Conservation (phyloP, 2,329 filamentous ascomycete genomes). For the Fusarium succisae region DNA sequence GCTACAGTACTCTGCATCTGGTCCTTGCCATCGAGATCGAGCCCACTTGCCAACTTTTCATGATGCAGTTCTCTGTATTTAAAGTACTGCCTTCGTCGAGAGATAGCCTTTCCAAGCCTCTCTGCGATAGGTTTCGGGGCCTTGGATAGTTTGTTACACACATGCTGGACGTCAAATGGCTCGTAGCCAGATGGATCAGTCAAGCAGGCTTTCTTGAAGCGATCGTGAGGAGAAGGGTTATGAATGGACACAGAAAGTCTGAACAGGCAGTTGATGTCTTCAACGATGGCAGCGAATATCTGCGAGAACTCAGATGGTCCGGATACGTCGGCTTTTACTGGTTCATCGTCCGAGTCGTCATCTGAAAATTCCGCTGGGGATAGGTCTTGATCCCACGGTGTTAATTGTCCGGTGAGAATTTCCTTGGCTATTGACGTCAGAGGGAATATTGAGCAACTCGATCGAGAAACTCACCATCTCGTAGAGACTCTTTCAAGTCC, state of each 20-base stretch:
- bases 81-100: conserved; percentile 8
- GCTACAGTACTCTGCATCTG: neutral
- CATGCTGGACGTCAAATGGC: conserved; percentile 2
- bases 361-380: accelerated
- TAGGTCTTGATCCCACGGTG: neutral
- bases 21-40: accelerated
- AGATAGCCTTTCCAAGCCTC: neutral
- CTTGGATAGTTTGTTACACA: accelerated
- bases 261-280: conserved; percentile 1
- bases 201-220: neutral
- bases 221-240: conserved; percentile 18
- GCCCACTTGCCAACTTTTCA: neutral
- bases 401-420: neutral
- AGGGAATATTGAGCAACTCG: accelerated
- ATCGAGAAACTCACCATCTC: neutral
- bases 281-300: neutral
- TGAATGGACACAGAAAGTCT: neutral
- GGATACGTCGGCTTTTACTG: accelerated
- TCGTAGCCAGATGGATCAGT: neutral
- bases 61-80: conserved; percentile 12
- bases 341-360: accelerated
- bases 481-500: neutral
- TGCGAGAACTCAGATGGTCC: neutral
- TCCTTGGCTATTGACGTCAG: neutral
- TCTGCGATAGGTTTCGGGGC: accelerated